Percentiles rank a stretch among this genome's conserved stretches.
phyloP scores from a whole-genome alignment of 2,329 filamentous ascomycete species.

The Talaromyces sp. region DNA sequence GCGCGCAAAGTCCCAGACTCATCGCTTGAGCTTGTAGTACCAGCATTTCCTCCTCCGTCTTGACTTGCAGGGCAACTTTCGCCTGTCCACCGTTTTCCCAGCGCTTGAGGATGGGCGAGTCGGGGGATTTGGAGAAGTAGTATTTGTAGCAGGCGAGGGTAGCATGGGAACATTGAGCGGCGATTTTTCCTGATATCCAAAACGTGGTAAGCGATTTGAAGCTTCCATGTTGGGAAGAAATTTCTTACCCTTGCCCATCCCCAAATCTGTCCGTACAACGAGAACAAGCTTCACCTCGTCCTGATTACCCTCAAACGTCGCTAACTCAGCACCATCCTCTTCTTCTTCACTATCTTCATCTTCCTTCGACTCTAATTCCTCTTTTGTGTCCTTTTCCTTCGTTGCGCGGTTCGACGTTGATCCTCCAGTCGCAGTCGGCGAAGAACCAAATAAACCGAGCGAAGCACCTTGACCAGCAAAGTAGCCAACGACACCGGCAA shows the following conservation, averaged over 20 bases:
- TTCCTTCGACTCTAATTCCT: conserved; percentile 41
- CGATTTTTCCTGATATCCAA: conserved; percentile 79
- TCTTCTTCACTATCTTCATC: conserved; percentile 65
- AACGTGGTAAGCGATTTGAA: not conserved
- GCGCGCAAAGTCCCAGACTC: conserved; percentile 78
- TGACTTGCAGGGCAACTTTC: conserved; percentile 88
- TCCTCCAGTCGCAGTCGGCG: conserved; percentile 31
- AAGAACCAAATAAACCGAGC: conserved; percentile 70
- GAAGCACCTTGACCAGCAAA: conserved; percentile 62
- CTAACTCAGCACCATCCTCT: conserved; percentile 51
- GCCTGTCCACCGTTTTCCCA: conserved; percentile 88
- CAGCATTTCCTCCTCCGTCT: conserved; percentile 75
- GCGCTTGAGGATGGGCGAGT: conserved; percentile 63
- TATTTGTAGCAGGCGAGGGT: conserved; percentile 96
- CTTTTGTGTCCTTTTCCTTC: conserved; percentile 40
- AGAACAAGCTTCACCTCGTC: conserved; percentile 95
- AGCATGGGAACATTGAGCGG: conserved; percentile 92
- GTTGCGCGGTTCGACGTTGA: conserved; percentile 33
- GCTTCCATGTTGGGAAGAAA: not conserved
- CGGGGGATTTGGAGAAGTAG: conserved; percentile 56
- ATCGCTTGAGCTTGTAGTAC: conserved; percentile 76
- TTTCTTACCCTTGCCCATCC: conserved; percentile 85
- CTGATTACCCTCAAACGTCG: conserved; percentile 48
- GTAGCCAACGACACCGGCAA: conserved; percentile 74
- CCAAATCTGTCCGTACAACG: conserved; percentile 87